Base-by-base conservation (phyloP, 495 filamentous ascomycete genomes). In the Immersiella caudata region DNA sequence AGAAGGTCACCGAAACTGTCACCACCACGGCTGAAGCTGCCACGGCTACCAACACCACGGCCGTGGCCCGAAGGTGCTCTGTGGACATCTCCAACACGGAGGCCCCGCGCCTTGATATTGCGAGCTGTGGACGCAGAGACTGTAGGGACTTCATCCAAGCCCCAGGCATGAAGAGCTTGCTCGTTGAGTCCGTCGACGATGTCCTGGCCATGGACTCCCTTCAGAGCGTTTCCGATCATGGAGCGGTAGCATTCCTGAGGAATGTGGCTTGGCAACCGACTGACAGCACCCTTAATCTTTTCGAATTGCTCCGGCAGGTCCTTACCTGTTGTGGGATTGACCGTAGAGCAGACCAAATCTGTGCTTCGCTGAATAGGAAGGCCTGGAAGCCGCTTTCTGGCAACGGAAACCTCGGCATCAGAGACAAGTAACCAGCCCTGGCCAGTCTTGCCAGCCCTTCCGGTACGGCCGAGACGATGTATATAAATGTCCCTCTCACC, bases 381-480 rank as follows among this genome's bases (percentile, higher is more conserved):
- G 25, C 80, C 80, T 20, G 74, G 74, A 12, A 97, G 83, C 8
- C 80, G 81, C 0, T 75, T 25, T 12, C 84, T 75, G 8, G 84
- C 81, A 12, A 81, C 77, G 0, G 63, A n/a, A 0, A 82, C 50
- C 74, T 97, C 92, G 14, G 80, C 65, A 8, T 86, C 74, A n/a
- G 87, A 79, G 8, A 93, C 68, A 62, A 98, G 70, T 18, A 97
- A 71, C 86, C 89, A 97, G 62, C 91, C 94, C 72, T 94, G 84
- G 70, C 95, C 95, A 51, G 83, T 76, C 74, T 92, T 92, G 70
- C 88, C 87, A 3, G 91, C 93, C 69, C 87, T 79, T 25, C 85
- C 87, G 27, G 87, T 89, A 67, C 87, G 91, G 25, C 94, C 94
- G 65, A 97, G 82, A 64, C 94, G 88, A 77, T 97, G 94, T 68